Evolutionary conservation across 495 filamentous ascomycete species (phyloP), one percentile per base, ranked within the genome.

Genomic region (Talaromyces thailandensis): DNA sequence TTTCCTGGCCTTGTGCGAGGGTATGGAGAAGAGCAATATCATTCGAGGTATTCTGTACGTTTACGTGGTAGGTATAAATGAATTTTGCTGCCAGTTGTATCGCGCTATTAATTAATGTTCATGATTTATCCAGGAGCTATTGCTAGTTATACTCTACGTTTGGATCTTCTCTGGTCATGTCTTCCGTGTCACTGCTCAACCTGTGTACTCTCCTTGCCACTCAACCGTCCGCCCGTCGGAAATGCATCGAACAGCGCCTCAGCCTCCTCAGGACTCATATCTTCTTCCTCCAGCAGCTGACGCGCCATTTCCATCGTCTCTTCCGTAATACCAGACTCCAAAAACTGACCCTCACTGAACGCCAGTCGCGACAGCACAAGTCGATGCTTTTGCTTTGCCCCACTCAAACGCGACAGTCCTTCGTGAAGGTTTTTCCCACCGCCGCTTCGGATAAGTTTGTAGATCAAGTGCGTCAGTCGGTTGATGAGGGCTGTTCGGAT

Each of bases 231-330:
- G 3, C 57, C 40, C 4, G 59, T 61, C 9, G 75, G 77, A 69
- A 86, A 89, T 26, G 80, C 84, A 35, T 75, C 75, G 16, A 83
- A 73, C 29, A 91, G 70, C 6, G 80, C 85, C 70, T 88, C 86
- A 2, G 86, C 88, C 70, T 91, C 88, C 65, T 91, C 83, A 7
- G 86, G 86, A 65, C 82, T 88, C 25, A 89, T 78, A 32, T 61
- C 59, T 66, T 81, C 80, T 58, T 81, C 79, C 66, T 90, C 86
- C 52, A 91, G 68, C 63, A 91, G 75, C 64, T 75, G 71, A 66
- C 86, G 83, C 58, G 88, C 88, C 70, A 78, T 82, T 59, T 89
- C 86, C 21, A 85, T 79, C 12, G 84, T 84, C 56, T 86, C 86
- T 57, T 88, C 83, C 23, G 86, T 82, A 58, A 91, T 86, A 2